A percentile compares a stretch with the other conserved stretches of the same genome.
These are phyloP conservation scores for Aspergillus flavus DNA, from an alignment of 2,329 filamentous ascomycete species.

Conservation along the genomic window DNA sequence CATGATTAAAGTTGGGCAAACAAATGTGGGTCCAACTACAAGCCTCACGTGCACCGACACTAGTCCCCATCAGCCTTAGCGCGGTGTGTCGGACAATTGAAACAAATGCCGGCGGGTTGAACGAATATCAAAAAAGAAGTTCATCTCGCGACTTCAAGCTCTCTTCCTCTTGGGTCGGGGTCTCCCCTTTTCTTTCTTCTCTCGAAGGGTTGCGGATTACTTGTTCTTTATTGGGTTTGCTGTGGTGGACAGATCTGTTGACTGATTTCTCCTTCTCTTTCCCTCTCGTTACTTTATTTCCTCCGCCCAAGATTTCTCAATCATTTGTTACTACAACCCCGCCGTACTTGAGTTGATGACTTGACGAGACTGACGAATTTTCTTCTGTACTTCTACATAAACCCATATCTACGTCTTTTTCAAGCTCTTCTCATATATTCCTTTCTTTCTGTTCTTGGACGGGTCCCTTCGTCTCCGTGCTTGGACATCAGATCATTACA, in stretches of 20 bases:
- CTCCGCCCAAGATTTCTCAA: conserved; percentile 7
- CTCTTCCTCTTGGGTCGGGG: conserved; percentile 17
- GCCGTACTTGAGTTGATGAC: conserved; percentile 36
- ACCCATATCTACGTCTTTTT: conserved; percentile 19
- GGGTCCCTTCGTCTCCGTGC: conserved; percentile 11
- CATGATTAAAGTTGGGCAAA: not conserved
- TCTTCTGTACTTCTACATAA: conserved; percentile 36
- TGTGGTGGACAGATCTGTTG: not conserved
- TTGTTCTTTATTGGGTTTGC: conserved; percentile 4
- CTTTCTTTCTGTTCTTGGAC: conserved; percentile 16
- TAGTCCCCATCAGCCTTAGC: conserved; percentile 23
- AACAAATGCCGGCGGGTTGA: conserved; percentile 21
- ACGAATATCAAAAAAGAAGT: conserved; percentile 24
- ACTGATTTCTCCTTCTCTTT: conserved; percentile 10
- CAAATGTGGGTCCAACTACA: conserved; percentile 10
- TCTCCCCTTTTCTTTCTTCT: conserved; percentile 14
- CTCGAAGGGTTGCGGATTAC: conserved; percentile 13
- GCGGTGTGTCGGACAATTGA: conserved; percentile 17
- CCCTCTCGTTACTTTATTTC: conserved; percentile 13
- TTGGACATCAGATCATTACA: conserved; percentile 14
- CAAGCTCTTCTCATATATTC: conserved; percentile 4
- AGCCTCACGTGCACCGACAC: conserved; percentile 23
- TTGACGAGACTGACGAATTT: conserved; percentile 47
- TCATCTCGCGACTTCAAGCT: conserved; percentile 11
- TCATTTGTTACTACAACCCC: conserved; percentile 20